Evolutionary conservation across 108 stramenopile species (phyloP), one percentile per base, ranked within the genome.

Genomic region (Cyclotella kingstonii): DNA sequence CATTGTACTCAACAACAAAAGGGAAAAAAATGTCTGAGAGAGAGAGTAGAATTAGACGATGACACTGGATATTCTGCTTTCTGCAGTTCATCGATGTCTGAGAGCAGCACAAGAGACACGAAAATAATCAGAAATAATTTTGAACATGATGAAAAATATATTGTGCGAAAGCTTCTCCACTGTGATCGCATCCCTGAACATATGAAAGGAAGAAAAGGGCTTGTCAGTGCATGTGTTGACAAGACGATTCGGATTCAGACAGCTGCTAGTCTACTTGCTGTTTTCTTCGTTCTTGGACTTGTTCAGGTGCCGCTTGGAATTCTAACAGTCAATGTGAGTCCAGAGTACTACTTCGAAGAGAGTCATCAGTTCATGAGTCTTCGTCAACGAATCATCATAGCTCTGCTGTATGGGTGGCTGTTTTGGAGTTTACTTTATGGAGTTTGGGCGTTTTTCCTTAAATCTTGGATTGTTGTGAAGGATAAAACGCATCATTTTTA

Each of bases 241-340:
- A 73, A 23, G 33, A 71, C 65, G 8, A 52, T 81, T 9, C 66
- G 76, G 25, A 44, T 81, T 2, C 67, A 73, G 35, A 80, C 69
- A 27, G 70, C 57, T 1, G 27, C 72, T 6, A 35, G 64, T n/a
- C 36, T 76, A 5, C 26, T 80, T 29, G 31, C 79, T 4, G 31
- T 47, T 0, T 64, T 76, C 39, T 76, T 76, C 52, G 65, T 80
- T 56, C 7, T 80, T 25, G 79, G 79, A 12, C 34, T 80, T n/a
- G 58, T 70, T 29, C 22, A 47, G 8, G 70, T 76, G 10, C 79
- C 79, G 28, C 45, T 80, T n/a, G 43, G 52, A 23, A 40, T 49
- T 31, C 47, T 79, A 12, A 35, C 67, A 22, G 4, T 10, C 5
- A 21, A 11, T 6, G 11, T 12, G 48, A 40, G 11, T 11, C 1